These are phyloP conservation scores for Rauvolfia tetraphylla DNA, from an alignment of 257 asterid species.

Conservation along the genomic window DNA sequence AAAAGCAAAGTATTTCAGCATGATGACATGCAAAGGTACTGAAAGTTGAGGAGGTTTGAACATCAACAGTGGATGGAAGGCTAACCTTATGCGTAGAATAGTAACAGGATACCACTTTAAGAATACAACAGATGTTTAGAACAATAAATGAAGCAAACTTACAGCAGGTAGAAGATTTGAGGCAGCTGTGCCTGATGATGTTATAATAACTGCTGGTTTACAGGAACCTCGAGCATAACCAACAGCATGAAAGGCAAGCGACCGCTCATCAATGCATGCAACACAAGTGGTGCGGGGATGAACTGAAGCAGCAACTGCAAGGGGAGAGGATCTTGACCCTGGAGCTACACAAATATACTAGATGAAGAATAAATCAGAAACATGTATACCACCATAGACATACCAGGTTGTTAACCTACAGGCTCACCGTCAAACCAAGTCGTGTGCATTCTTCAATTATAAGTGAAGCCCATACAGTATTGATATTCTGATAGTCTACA, in stretches of 20 bases:
- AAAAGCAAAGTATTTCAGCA: background rate
- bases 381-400: constrained; percentile 6
- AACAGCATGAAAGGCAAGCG: constrained; percentile 94
- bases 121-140: background rate
- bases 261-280: constrained; percentile 90
- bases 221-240: constrained; percentile 92
- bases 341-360: constrained; percentile 98
- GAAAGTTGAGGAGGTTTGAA: background rate
- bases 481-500: constrained; percentile 64
- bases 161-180: constrained; percentile 97
- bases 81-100: background rate
- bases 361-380: constrained; percentile 40
- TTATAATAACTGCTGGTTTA: constrained; percentile 81
- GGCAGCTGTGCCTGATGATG: constrained; percentile 98
- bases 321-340: constrained; percentile 95
- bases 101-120: background rate
- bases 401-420: constrained; percentile 14
- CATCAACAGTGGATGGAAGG: background rate
- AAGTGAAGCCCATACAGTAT: constrained; percentile 87
- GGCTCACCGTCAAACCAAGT: constrained; percentile 90
- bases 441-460: constrained; percentile 91
- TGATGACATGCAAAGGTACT: background rate
- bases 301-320: constrained; percentile 93
- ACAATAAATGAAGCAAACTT: constrained; percentile 34
- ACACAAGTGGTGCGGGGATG: constrained; percentile 84